Conservation (phyloP, 495 filamentous ascomycete species). For the Clohesyomyces aquaticus region DNA sequence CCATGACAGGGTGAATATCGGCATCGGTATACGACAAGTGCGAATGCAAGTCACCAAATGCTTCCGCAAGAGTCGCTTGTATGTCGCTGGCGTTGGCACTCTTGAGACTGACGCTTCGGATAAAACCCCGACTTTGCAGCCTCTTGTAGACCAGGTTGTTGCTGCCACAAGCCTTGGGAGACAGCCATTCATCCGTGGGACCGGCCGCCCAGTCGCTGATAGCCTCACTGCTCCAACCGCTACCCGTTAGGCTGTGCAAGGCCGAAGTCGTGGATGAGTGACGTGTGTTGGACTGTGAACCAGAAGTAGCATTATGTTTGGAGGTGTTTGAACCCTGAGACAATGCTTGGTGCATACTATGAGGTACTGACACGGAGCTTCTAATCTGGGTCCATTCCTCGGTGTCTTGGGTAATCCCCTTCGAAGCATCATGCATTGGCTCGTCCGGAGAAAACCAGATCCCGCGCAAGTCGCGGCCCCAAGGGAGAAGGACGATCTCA, state of each 20-base stretch:
- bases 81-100: slow-evolving; percentile 64
- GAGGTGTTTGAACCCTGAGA: neutral
- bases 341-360: neutral
- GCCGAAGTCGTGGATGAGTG: slow-evolving; percentile 12
- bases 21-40: slow-evolving; percentile 20
- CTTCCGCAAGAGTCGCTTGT: slow-evolving; percentile 58
- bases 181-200: slow-evolving; percentile 55
- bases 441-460: slow-evolving; percentile 61
- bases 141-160: slow-evolving; percentile 61
- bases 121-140: slow-evolving; percentile 67
- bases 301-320: neutral
- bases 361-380: neutral
- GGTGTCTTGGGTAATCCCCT: slow-evolving; percentile 45
- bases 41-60: slow-evolving; percentile 60
- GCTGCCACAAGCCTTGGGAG: slow-evolving; percentile 60
- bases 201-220: slow-evolving; percentile 49
- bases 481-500: slow-evolving; percentile 71
- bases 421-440: slow-evolving; percentile 49
- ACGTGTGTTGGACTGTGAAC: neutral
- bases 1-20: slow-evolving; percentile 17
- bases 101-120: slow-evolving; percentile 61
- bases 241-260: slow-evolving; percentile 13
- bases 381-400: slow-evolving; percentile 65
- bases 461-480: slow-evolving; percentile 59
- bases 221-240: slow-evolving; percentile 49